Conservation (phyloP, 2,329 filamentous ascomycete genomes). For the Colletotrichum sp. region DNA sequence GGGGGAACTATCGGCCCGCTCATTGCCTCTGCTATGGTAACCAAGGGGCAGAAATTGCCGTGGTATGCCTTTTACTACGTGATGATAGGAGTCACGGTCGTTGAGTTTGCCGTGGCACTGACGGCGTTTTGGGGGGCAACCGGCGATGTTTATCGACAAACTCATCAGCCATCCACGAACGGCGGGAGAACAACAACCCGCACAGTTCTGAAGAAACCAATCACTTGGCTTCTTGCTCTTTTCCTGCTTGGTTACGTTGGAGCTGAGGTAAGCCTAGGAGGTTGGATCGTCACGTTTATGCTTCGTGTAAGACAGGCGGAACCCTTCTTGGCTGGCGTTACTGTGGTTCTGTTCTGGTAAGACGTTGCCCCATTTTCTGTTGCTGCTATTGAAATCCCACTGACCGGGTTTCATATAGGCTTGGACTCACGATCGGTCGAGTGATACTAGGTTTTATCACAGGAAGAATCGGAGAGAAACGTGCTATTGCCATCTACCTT, state of each 20-base stretch:
- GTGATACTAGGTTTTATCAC: constrained; percentile 79
- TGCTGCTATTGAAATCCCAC: constrained; percentile 51
- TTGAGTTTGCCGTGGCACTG: constrained; percentile 59
- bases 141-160: constrained; percentile 58
- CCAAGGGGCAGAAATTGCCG: constrained; percentile 54
- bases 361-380: constrained; percentile 62
- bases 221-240: constrained; percentile 75
- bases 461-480: constrained; percentile 50
- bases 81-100: constrained; percentile 63
- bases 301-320: constrained; percentile 72
- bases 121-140: constrained; percentile 69
- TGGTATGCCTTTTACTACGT: constrained; percentile 83
- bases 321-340: constrained; percentile 75
- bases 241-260: constrained; percentile 84
- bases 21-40: constrained; percentile 75
- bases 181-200: constrained; percentile 46
- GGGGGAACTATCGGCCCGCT: constrained; percentile 74
- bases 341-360: constrained; percentile 76
- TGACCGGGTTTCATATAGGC: constrained; percentile 36
- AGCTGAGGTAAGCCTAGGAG: constrained; percentile 73
- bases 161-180: constrained; percentile 30
- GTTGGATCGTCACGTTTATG: constrained; percentile 90
- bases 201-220: constrained; percentile 48
- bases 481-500: constrained; percentile 55
- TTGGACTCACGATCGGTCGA: constrained; percentile 78